phyloP scores from a whole-genome alignment of 352 stramenopile species.

The Phytophthora vignae region DNA sequence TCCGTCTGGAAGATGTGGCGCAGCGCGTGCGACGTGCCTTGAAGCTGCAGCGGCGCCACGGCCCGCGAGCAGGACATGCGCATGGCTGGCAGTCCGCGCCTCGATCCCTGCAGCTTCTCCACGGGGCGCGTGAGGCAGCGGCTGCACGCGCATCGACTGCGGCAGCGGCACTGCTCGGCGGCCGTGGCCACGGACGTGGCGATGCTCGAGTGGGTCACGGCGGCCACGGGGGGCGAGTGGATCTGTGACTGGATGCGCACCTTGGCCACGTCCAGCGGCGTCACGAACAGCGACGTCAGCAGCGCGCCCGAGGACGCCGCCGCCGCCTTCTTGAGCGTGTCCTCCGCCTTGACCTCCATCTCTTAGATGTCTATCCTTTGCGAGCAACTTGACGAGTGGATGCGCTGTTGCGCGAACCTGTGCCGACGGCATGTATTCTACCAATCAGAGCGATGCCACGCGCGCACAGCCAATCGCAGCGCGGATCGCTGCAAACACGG shows the following conservation, averaged over 20 bases:
- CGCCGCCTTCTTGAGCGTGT: slow-evolving; percentile 73
- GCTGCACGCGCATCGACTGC: slow-evolving; percentile 61
- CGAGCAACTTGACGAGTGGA: slow-evolving; percentile 21
- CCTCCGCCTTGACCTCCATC: slow-evolving; percentile 37
- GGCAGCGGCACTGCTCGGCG: slow-evolving; percentile 57
- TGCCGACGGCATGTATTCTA: slow-evolving; percentile 16
- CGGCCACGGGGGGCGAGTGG: slow-evolving; percentile 20
- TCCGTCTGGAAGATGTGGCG: slow-evolving; percentile 86
- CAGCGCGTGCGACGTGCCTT: slow-evolving; percentile 71
- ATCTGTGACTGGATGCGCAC: slow-evolving; percentile 84
- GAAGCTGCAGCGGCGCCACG: slow-evolving; percentile 44
- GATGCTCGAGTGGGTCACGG: slow-evolving; percentile 25
- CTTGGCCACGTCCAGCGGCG: slow-evolving; percentile 84
- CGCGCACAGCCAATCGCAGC: slow-evolving; percentile 29
- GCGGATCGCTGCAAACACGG: neutral
- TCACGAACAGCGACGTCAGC: slow-evolving; percentile 87
- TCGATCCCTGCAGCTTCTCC: slow-evolving; percentile 44
- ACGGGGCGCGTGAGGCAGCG: slow-evolving; percentile 58
- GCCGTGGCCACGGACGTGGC: slow-evolving; percentile 25
- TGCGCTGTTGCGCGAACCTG: neutral
- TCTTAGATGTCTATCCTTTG: neutral
- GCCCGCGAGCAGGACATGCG: slow-evolving; percentile 56
- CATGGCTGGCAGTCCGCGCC: slow-evolving; percentile 43
- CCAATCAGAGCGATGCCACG: slow-evolving; percentile 38
- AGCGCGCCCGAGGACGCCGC: slow-evolving; percentile 75